Evolutionary conservation across 306 rosid species (phyloP), one percentile per base, ranked within the genome.

Genomic region (Amphicarpaea edgeworthii): DNA sequence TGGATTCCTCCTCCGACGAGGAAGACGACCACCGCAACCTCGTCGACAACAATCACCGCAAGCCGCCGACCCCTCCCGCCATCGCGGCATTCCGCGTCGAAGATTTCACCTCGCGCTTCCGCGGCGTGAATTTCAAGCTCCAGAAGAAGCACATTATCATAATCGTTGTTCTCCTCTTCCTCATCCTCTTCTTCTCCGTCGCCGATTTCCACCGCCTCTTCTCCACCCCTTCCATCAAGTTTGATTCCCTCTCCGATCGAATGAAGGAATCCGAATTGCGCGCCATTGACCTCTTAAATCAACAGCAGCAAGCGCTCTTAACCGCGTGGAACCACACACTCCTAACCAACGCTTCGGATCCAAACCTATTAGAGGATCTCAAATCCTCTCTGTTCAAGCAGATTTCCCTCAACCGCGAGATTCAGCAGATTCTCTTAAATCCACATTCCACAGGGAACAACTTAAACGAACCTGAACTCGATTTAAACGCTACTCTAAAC

Each of bases 251-350:
- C 77, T 0, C 82, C 41, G 96, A 83, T 30, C 84, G 76, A 70
- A 75, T 90, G 85, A 90, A 83, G 79, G 97, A 95, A 61, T 87
- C 97, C 2, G 96, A 95, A 81, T 73, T 95, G 65, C 91, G 86
- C 16, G 98, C 98, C 64, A 90, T 95, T 63, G 54, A 76, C 79
- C 87, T 95, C 82, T 78, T 95, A 69, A 80, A 91, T 59, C 82
- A 75, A 58, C 98, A 95, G 58, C 96, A 89, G 41, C 57, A 83
- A 0, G 78, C 76, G 28, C 93, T 95, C 23, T 77, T 89, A 78
- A 24, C 79, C 41, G 71, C 82, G 30, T 92, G 93, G 96, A 95
- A 93, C 71, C 37, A 30, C 37, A 30, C 37, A 4, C 37, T 30
- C 37, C 85, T 54, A 70, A 32, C 76, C 51, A 83, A 81, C 4